Evolutionary conservation across 176 grass and related monocot genomes (phyloP), one percentile per base, ranked within the genome.

Genomic region (Zoysia japonica): DNA sequence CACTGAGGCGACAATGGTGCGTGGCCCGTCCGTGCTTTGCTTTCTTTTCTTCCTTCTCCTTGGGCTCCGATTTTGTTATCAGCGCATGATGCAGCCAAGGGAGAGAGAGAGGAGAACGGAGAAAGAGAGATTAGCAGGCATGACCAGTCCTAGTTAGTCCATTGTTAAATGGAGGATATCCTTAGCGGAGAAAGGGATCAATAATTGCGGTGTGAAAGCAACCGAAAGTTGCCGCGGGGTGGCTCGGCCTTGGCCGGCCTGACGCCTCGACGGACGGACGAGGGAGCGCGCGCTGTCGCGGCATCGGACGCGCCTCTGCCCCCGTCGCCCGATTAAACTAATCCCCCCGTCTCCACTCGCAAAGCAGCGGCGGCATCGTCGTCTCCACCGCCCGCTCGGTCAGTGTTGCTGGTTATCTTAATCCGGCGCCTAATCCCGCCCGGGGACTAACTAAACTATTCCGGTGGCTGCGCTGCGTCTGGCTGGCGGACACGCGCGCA

Each of bases 321-420:
- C 72, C 85, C 79, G 17, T 71, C 57, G 35, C 41, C 66, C 48
- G 78, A 47, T 9, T 84, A 88, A 69, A 63, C 69, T 79, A 87
- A 5, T 63, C 71, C 1, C 11, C 28, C 28, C 28, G 2, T 3
- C 10, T 7, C n/a, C 67, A 49, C 76, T 68, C 47, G 36, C 82
- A 35, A 11, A 40, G 15, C 19, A 57, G 41, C 61, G 48, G 11
- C 14, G 36, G 44, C 72, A 64, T 9, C 47, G 78, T 39, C 79
- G 42, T 57, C 79, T 35, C 35, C 85, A 13, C 57, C 37, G 1
- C 11, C 35, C 2, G 28, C 28, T 3, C 2, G 19, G 9, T 20
- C 36, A 61, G 55, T 11, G 11, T 7, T 57, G 1, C 9, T 28
- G 28, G 28, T 28, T 28, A 28, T 28, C 28, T 28, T 38, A 65